Conservation (phyloP, 1,284 basidiomycete genomes). For the Cutaneotrichosporon sp. region DNA sequence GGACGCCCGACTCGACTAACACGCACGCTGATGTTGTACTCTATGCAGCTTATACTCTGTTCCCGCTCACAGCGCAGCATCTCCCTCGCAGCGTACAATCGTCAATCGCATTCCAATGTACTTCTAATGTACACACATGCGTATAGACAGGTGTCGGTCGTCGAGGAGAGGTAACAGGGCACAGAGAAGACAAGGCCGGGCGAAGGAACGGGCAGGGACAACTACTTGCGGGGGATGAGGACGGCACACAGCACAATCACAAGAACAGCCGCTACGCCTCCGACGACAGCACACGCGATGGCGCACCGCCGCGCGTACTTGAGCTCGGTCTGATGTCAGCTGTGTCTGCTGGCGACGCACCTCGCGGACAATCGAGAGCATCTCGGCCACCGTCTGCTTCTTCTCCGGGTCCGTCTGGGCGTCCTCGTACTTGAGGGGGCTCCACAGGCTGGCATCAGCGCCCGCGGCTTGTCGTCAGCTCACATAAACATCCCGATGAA, state of each 20-base stretch:
- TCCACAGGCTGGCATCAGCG: constrained; percentile 31
- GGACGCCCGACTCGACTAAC: background rate
- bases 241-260: constrained; percentile 3
- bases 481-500: constrained; percentile 45
- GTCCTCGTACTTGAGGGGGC: constrained; percentile 34
- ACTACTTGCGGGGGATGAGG: background rate
- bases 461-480: constrained; percentile 1
- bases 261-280: constrained; percentile 24
- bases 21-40: background rate
- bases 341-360: too few relatives aligned
- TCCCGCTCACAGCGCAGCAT: too few relatives aligned
- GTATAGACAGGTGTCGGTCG: background rate
- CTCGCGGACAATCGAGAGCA: constrained; percentile 42
- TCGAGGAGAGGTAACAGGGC: too few relatives aligned
- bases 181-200: background rate
- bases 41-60: background rate
- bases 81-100: constrained; percentile 1
- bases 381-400: constrained; percentile 44
- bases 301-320: constrained; percentile 46
- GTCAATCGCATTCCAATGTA: constrained; percentile 4
- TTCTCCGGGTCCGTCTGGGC: constrained; percentile 42
- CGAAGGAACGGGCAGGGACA: background rate
- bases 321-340: constrained; percentile 40
- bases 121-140: constrained; percentile 7
- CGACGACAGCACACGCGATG: constrained; percentile 24